Evolutionary conservation across 2,329 filamentous ascomycete species (phyloP).

Genomic region (Byssochlamys sp.): DNA sequence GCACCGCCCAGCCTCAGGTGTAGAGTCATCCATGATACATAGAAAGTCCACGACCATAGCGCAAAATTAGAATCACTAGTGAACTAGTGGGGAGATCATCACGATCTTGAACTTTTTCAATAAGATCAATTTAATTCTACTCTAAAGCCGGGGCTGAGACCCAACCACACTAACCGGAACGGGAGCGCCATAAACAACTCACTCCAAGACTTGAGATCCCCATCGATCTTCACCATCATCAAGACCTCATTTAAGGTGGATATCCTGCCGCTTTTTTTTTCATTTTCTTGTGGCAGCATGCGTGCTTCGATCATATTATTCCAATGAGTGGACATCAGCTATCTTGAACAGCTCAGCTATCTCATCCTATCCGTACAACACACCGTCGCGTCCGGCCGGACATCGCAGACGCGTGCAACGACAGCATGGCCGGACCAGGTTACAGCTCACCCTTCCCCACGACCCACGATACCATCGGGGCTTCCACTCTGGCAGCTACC

Average conservation of each 20-base stretch:
- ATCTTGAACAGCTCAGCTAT: not conserved
- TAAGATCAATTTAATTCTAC: no score
- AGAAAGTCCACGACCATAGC: not conserved
- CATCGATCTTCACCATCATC: not conserved
- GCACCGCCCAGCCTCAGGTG: no score
- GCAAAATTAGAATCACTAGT: not conserved
- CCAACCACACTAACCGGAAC: not conserved
- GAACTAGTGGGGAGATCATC: not conserved
- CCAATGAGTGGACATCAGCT: not conserved
- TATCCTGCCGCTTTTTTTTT: not conserved
- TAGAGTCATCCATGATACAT: no score
- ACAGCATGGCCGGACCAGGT: constrained; percentile 29
- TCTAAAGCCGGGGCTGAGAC: not conserved
- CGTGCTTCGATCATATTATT: not conserved
- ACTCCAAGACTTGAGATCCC: not conserved
- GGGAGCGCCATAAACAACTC: not conserved
- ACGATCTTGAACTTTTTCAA: not conserved
- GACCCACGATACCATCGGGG: constrained; percentile 34
- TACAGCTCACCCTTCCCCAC: constrained; percentile 30
- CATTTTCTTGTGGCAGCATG: not conserved
- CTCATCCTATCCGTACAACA: constrained; percentile 1
- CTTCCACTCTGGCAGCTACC: constrained; percentile 28
- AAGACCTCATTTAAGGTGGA: not conserved
- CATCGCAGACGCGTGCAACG: constrained; percentile 8
- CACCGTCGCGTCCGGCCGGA: constrained; percentile 1